Conservation (phyloP, 768 basidiomycete species). For the Tulasnella sp. region DNA sequence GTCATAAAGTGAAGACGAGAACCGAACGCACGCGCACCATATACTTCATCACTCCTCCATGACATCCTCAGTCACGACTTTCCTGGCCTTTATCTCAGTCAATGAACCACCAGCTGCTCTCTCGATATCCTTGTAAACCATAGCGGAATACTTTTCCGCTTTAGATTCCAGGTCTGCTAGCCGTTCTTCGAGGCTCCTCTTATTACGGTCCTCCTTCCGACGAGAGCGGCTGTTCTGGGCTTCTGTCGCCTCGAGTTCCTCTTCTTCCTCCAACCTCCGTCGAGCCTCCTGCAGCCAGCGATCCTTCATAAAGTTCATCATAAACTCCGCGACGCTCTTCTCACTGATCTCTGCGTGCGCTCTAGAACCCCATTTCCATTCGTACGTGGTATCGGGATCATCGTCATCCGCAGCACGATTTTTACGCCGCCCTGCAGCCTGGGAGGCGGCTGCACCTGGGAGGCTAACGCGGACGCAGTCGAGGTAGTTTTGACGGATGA, state of each 20-base stretch:
- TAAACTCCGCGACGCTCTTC: conserved; percentile 54
- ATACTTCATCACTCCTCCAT: no score
- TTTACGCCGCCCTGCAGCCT: conserved; percentile 35
- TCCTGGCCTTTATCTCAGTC: no score
- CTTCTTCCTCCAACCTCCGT: conserved; percentile 6
- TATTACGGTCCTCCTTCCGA: conserved; percentile 1
- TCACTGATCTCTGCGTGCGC: conserved; percentile 79
- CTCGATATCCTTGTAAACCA: conserved; percentile 2
- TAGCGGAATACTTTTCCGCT: conserved; percentile 3
- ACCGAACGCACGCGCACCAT: no score
- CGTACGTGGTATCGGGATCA: conserved; percentile 35
- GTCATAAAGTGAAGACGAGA: no score
- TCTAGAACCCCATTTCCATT: conserved; percentile 81
- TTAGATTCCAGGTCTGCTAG: not conserved
- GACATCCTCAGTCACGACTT: no score
- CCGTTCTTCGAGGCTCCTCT: not conserved
- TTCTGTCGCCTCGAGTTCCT: conserved; percentile 1
- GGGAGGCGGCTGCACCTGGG: conserved; percentile 34
- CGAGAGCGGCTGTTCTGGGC: not conserved
- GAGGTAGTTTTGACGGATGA: conserved; percentile 64
- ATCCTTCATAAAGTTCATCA: conserved; percentile 64
- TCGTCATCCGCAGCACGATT: conserved; percentile 33
- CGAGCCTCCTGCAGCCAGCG: conserved; percentile 5
- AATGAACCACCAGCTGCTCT: conserved; percentile 1
- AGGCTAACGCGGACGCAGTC: conserved; percentile 37